Conservation (phyloP, 1,284 basidiomycete species). For the Leccinum subrobustum region DNA sequence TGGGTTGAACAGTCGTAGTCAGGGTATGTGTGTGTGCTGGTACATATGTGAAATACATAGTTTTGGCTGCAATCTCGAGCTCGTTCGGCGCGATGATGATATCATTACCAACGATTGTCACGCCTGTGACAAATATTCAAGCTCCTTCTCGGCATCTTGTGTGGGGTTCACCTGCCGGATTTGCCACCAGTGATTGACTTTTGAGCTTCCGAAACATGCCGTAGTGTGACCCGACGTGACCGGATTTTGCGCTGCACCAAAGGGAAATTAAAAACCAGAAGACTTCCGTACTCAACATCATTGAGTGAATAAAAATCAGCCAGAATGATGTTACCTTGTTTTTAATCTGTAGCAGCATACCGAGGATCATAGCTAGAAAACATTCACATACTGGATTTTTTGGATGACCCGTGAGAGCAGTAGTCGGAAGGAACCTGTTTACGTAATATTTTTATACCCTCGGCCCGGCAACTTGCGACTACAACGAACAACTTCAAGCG, state of each 20-base stretch:
- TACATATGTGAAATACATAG: too few species aligned
- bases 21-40: too few species aligned
- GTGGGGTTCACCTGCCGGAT: too few species aligned
- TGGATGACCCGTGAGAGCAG: too few species aligned
- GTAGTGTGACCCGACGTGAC: not conserved
- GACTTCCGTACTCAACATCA: not conserved
- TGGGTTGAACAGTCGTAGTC: too few species aligned
- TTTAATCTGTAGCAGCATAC: not conserved
- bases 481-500: not conserved
- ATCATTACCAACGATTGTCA: too few species aligned
- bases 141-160: too few species aligned
- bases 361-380: not conserved
- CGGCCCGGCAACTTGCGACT: not conserved
- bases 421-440: not conserved
- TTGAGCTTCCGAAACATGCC: not conserved
- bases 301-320: not conserved
- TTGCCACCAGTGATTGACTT: not conserved
- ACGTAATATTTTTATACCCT: not conserved
- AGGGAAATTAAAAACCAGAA: not conserved
- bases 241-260: not conserved
- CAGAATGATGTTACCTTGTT: not conserved
- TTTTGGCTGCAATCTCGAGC: too few species aligned
- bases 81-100: too few species aligned
- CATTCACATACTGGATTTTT: not conserved
- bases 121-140: too few species aligned